phyloP scores from a whole-genome alignment of 371 early-diverging fungal species.

The Mucor racemosus region DNA sequence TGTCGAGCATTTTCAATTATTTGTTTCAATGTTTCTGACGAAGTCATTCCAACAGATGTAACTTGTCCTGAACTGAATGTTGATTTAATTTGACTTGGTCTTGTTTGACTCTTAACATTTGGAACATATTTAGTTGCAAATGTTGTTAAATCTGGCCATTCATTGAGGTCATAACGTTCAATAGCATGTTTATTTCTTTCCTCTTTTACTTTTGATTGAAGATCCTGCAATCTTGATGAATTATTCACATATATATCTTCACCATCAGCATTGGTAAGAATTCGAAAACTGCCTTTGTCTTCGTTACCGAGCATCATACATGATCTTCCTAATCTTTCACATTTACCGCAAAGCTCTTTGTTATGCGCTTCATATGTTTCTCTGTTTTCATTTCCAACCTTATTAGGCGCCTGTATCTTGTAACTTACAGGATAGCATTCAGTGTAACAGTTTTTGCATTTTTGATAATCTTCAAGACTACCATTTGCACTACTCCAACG shows the following conservation, averaged over 20 bases:
- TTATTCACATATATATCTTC: not conserved
- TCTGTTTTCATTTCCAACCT: slow-evolving; percentile 8
- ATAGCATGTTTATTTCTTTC: not conserved
- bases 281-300: not conserved
- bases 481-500: slow-evolving; percentile 16
- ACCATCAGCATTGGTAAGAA: slow-evolving; percentile 1
- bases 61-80: not conserved
- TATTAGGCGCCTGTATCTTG: slow-evolving; percentile 11
- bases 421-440: slow-evolving; percentile 6
- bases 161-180: not conserved
- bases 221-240: not conserved
- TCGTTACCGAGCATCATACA: slow-evolving; percentile 9
- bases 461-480: slow-evolving; percentile 6
- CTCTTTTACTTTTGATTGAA: not conserved
- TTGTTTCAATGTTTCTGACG: not conserved
- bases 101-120: not conserved
- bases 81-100: not conserved
- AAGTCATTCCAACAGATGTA: not conserved
- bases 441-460: slow-evolving; percentile 9
- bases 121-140: not conserved
- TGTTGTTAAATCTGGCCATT: not conserved
- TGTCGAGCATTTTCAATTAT: not conserved
- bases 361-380: slow-evolving; percentile 4
- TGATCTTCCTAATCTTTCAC: slow-evolving; percentile 8
- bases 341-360: slow-evolving; percentile 13